phyloP scores from a whole-genome alignment of 1,284 basidiomycete species.

The Stereum hirsutum region DNA sequence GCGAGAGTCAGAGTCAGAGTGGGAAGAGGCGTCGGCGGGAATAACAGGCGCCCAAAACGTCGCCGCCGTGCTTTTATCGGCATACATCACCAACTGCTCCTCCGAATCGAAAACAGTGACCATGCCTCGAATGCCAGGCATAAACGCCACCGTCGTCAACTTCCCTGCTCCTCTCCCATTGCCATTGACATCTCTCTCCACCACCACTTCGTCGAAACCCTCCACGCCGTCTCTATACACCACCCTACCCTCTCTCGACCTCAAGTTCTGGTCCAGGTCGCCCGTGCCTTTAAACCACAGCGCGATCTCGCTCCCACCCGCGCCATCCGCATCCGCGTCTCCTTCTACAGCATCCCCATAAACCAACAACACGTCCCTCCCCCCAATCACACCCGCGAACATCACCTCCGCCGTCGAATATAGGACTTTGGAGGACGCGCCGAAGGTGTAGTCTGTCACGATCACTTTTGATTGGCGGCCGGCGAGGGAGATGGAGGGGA shows the following conservation, averaged over 20 bases:
- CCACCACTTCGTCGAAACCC: too few relatives aligned
- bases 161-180: too few relatives aligned
- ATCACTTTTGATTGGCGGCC: constrained; percentile 67
- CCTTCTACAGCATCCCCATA: constrained; percentile 49
- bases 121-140: constrained; percentile 26
- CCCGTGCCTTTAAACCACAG: too few relatives aligned
- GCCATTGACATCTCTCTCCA: too few relatives aligned
- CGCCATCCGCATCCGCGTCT: constrained; percentile 53
- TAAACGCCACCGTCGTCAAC: too few relatives aligned
- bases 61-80: constrained; percentile 51
- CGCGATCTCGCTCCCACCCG: too few relatives aligned
- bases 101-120: constrained; percentile 58
- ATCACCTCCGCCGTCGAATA: constrained; percentile 64
- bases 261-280: too few relatives aligned
- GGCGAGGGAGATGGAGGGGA: constrained; percentile 41
- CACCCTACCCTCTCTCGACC: too few relatives aligned
- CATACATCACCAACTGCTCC: constrained; percentile 55
- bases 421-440: constrained; percentile 36
- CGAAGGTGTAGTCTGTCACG: constrained; percentile 60
- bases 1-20: too few relatives aligned
- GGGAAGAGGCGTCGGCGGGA: constrained; percentile 14
- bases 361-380: constrained; percentile 60
- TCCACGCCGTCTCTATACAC: too few relatives aligned
- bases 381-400: constrained; percentile 59
- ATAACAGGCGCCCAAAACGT: constrained; percentile 47